Base-by-base conservation (phyloP, 768 basidiomycete species). In the Tylopilus cervinicoccineus region DNA sequence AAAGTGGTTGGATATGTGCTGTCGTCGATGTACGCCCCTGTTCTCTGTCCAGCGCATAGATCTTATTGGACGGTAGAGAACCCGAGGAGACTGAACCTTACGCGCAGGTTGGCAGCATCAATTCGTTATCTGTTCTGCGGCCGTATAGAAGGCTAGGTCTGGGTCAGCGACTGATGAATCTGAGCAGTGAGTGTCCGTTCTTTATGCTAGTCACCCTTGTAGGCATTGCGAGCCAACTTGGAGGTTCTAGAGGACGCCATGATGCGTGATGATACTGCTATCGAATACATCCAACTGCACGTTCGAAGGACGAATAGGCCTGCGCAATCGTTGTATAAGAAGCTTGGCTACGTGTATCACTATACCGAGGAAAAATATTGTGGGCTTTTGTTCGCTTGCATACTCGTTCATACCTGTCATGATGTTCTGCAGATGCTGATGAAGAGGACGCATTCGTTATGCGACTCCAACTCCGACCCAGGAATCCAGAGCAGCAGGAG, bases 1-100 rank as follows among this genome's bases (percentile, higher is more conserved):
- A 70, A 73, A 20, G 69, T 80, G 19, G 78, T 80, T 1, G 79
- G 79, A 10, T 80, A 79, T 56, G 78, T 80, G 14, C 56, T 80
- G n/a, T 75, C 75, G 0, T 78, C 79, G 40, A 76, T 80, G 79
- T 79, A 43, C 28, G 75, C 59, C 23, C 33, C 19, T n/a, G n/a
- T 39, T 29, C 33, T 17, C 23, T 13, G 17, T 43, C 27, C 28
- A 19, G 16, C 10, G 36, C 12, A 23, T 24, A 19, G 26, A 16
- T 50, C 52, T 59, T n/a, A 54, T 41, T 29, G 12, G 17, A 19
- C 6, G 14, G 37, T 20, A 65, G 64, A 51, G 64, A 68, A 23
- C 64, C 50, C 6, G 53, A 49, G 13, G 66, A 62, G 5, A 17
- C 34, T 3, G 39, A 45, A 22, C 38, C 50, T n/a, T 27, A 40